Evolutionary conservation across 352 stramenopile genomes (phyloP).

Genomic region (Labyrinthula sp.): DNA sequence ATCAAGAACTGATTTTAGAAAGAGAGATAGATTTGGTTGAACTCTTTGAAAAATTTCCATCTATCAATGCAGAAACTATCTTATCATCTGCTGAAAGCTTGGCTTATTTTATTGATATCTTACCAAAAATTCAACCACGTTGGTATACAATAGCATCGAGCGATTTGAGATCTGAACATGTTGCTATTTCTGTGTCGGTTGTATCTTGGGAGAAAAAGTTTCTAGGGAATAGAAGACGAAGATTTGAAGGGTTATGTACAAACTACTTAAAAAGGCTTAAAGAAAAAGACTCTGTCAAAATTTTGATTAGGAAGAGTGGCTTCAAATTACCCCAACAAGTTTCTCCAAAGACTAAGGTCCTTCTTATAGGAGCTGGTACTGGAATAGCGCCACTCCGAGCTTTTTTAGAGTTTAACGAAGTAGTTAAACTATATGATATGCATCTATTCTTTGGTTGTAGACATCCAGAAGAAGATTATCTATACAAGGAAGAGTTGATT

Average conservation of each 20-base stretch:
- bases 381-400: slow-evolving; percentile 88
- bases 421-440: too few species aligned
- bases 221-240: slow-evolving; percentile 39
- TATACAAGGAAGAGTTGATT: slow-evolving; percentile 71
- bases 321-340: slow-evolving; percentile 72
- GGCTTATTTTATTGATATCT: slow-evolving; percentile 56
- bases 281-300: slow-evolving; percentile 39
- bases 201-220: slow-evolving; percentile 53
- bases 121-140: slow-evolving; percentile 70
- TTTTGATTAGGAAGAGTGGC: slow-evolving; percentile 73
- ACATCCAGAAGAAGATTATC: slow-evolving; percentile 53
- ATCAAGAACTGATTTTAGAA: neutral
- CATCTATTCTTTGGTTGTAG: slow-evolving; percentile 79
- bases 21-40: slow-evolving; percentile 11
- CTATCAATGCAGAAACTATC: too few species aligned
- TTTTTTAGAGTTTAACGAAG: slow-evolving; percentile 61
- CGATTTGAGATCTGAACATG: slow-evolving; percentile 56
- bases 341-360: slow-evolving; percentile 60
- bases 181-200: slow-evolving; percentile 81
- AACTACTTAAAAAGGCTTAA: slow-evolving; percentile 54
- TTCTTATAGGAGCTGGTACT: slow-evolving; percentile 82
- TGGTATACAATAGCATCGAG: slow-evolving; percentile 96
- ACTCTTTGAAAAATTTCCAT: slow-evolving; percentile 37
- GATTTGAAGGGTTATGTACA: slow-evolving; percentile 76
- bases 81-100: slow-evolving; percentile 31